phyloP scores from a whole-genome alignment of 257 asterid species.

The Pogostemon cablin region DNA sequence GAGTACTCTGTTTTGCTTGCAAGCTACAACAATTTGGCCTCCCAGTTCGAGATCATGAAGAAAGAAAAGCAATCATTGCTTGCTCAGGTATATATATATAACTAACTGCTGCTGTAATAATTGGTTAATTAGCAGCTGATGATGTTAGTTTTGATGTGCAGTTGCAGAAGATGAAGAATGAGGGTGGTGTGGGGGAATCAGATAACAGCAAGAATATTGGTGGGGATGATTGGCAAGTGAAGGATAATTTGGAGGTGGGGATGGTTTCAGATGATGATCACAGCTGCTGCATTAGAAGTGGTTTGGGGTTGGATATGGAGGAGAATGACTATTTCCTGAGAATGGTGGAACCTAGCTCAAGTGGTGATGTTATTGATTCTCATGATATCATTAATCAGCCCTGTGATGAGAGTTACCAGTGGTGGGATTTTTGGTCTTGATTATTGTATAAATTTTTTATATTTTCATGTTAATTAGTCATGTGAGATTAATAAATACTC shows the following conservation, averaged over 20 bases:
- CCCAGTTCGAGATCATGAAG: constrained; percentile 44
- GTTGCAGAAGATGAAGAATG: constrained; percentile 48
- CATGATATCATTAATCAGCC: constrained; percentile 39
- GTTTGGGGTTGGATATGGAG: constrained; percentile 25
- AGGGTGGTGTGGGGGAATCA: constrained; percentile 31
- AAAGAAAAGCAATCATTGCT: constrained; percentile 50
- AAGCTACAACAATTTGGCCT: constrained; percentile 41
- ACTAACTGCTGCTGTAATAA: too few species aligned
- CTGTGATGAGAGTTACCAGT: constrained; percentile 33
- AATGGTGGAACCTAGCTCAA: constrained; percentile 40
- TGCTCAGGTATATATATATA: too few species aligned
- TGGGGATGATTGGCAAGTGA: neutral
- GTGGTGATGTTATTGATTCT: constrained; percentile 40
- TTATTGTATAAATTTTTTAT: too few species aligned
- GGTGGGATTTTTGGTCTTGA: constrained; percentile 66
- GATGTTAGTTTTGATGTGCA: constrained; percentile 26
- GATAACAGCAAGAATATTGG: neutral
- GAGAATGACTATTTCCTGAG: constrained; percentile 34
- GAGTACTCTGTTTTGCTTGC: constrained; percentile 42
- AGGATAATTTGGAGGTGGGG: neutral
- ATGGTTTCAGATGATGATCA: constrained; percentile 32
- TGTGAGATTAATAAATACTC: too few species aligned
- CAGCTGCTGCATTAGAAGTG: constrained; percentile 29
- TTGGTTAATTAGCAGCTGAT: too few species aligned
- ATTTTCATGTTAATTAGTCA: too few species aligned